Conservation (phyloP, 495 filamentous ascomycete genomes). For the Lophiostoma macrostomum region DNA sequence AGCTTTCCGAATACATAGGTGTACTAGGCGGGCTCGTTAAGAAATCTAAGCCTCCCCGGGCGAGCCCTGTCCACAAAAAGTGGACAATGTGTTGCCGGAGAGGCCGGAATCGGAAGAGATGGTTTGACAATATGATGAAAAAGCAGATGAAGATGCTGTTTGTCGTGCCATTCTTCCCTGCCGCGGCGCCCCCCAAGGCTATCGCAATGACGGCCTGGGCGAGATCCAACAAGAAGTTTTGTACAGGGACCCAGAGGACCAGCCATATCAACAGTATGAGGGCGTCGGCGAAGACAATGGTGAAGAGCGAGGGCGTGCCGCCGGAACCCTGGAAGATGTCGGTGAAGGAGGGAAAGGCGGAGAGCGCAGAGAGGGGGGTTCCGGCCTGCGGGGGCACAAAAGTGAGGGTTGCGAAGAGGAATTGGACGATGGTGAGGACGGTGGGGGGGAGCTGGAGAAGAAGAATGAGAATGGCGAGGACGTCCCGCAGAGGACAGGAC, state of each 20-base stretch:
- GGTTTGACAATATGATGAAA: conserved; percentile 68
- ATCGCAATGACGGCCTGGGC: conserved; percentile 95
- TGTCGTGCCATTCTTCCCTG: conserved; percentile 59
- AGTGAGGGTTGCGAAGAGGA: conserved; percentile 88
- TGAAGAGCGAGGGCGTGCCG: conserved; percentile 71
- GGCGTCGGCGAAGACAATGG: conserved; percentile 76
- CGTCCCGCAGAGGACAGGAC: conserved; percentile 90
- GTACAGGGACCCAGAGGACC: conserved; percentile 82
- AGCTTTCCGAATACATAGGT: conserved; percentile 22
- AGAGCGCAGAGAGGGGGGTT: conserved; percentile 51
- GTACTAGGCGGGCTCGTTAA: conserved; percentile 29
- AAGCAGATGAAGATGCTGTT: conserved; percentile 75
- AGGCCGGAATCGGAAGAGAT: conserved; percentile 58
- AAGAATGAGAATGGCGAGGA: conserved; percentile 96
- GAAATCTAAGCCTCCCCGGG: conserved; percentile 35
- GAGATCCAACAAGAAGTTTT: conserved; percentile 87
- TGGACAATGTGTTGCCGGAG: conserved; percentile 47
- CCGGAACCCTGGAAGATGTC: conserved; percentile 72
- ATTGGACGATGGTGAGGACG: conserved; percentile 84
- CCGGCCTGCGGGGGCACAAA: conserved; percentile 72
- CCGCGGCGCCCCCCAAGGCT: conserved; percentile 80
- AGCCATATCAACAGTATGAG: conserved; percentile 82
- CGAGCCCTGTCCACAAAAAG: conserved; percentile 32
- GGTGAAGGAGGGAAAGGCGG: conserved; percentile 56
- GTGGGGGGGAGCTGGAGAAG: conserved; percentile 93